Percentiles rank a stretch among this genome's conserved stretches.
phyloP scores from a whole-genome alignment of 2,329 filamentous ascomycete genomes.

The Penicillium concentricum region DNA sequence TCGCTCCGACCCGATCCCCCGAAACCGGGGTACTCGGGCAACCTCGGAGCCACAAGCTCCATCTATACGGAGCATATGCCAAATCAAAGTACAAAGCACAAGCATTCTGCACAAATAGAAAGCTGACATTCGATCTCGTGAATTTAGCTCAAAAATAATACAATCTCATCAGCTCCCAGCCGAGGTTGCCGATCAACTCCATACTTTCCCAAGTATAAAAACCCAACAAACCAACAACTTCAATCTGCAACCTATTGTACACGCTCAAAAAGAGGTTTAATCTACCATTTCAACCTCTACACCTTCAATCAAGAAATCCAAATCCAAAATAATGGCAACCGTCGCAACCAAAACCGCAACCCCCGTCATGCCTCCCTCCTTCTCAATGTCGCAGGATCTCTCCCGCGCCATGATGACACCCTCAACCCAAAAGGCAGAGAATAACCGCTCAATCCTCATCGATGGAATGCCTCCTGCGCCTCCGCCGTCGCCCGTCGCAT shows the following conservation, averaged over 20 bases:
- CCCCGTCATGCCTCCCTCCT: constrained; percentile 17
- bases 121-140: constrained; percentile 1
- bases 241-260: not conserved
- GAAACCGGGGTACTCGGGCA: constrained; percentile 14
- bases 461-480: constrained; percentile 27
- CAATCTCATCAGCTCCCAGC: not conserved
- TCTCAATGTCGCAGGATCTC: constrained; percentile 38
- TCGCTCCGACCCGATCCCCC: constrained; percentile 16
- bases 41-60: constrained; percentile 11
- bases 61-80: constrained; percentile 8
- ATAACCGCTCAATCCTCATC: constrained; percentile 17
- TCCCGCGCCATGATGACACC: constrained; percentile 40
- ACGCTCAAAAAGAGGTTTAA: not conserved
- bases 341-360: constrained; percentile 22
- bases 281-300: not conserved
- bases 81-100: constrained; percentile 7
- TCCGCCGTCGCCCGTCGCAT: constrained; percentile 23
- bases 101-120: not conserved
- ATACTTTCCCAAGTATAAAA: not conserved
- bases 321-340: constrained; percentile 6
- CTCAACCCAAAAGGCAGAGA: constrained; percentile 32
- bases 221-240: not conserved
- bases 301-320: not conserved
- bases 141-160: not conserved
- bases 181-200: constrained; percentile 6